phyloP scores from a whole-genome alignment of 495 filamentous ascomycete genomes.

The Penicillium robsamsonii region DNA sequence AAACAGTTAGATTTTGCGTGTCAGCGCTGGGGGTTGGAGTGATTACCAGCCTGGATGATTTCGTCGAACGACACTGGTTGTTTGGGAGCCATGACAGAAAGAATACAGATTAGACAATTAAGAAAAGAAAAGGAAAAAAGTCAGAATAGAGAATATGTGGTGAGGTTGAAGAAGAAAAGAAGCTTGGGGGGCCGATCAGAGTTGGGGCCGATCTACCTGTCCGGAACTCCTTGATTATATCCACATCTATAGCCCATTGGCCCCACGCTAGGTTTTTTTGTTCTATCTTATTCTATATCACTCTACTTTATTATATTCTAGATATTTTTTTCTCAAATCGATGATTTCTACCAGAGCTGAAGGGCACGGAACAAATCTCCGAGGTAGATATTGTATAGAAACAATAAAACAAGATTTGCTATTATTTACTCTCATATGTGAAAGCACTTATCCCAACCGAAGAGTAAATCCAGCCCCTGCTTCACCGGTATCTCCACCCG shows the following conservation, averaged over 20 bases:
- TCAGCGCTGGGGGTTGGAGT: background rate
- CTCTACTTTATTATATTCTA: too few relatives aligned
- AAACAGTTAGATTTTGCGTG: slow-evolving; percentile 8
- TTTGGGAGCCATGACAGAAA: slow-evolving; percentile 45
- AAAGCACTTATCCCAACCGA: slow-evolving; percentile 54
- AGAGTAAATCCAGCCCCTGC: slow-evolving; percentile 81
- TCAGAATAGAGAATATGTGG: background rate
- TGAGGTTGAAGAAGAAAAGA: background rate
- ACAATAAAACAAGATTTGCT: background rate
- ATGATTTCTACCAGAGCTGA: background rate
- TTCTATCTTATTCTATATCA: background rate
- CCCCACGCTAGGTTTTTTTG: background rate
- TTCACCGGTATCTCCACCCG: slow-evolving; percentile 66
- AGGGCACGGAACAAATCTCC: background rate
- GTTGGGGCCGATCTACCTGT: background rate
- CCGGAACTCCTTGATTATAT: background rate
- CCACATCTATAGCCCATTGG: background rate
- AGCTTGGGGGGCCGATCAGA: background rate
- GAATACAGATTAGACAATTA: slow-evolving; percentile 1
- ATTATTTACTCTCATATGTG: background rate
- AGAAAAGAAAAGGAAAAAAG: background rate
- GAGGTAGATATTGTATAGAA: background rate
- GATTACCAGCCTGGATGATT: slow-evolving; percentile 62
- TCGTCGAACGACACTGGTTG: slow-evolving; percentile 58
- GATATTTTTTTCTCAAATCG: background rate